These are phyloP conservation scores for Pestalotiopsis sp. DNA, from an alignment of 2,329 filamentous ascomycete species.

Conservation along the genomic window DNA sequence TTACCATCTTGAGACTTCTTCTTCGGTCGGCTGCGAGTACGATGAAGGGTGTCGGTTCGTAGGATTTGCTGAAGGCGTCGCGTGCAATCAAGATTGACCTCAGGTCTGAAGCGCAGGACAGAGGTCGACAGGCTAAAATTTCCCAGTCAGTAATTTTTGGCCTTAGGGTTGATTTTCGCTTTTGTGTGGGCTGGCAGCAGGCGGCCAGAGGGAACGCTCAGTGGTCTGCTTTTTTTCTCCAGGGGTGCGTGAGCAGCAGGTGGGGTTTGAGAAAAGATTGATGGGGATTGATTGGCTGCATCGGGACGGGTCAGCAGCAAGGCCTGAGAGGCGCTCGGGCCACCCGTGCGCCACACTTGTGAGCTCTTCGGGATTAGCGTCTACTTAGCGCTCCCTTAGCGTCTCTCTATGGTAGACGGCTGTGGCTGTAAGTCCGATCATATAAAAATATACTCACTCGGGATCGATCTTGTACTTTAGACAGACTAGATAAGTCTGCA, in stretches of 20 bases:
- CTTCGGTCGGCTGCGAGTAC: neutral
- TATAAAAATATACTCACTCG: slow-evolving; percentile 3
- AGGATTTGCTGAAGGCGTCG: slow-evolving; percentile 13
- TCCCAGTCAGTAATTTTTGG: slow-evolving; percentile 9
- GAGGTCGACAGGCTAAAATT: slow-evolving; percentile 11
- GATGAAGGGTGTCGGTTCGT: slow-evolving; percentile 9
- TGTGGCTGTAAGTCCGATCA: neutral
- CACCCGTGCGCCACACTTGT: neutral
- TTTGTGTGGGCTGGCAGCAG: slow-evolving; percentile 8
- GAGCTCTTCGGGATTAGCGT: neutral
- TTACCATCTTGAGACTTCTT: slow-evolving; percentile 14
- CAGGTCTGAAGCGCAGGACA: slow-evolving; percentile 5
- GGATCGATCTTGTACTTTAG: slow-evolving; percentile 8
- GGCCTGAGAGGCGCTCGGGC: neutral
- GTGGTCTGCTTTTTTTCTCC: neutral
- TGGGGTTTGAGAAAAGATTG: neutral
- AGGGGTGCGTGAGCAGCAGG: neutral
- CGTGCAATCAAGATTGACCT: slow-evolving; percentile 8
- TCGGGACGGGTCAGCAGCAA: neutral
- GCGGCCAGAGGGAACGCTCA: too few species aligned
- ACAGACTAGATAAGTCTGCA: neutral
- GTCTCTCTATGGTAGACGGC: neutral
- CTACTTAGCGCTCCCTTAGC: neutral
- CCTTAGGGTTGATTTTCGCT: slow-evolving; percentile 13
- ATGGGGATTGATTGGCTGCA: neutral